Evolutionary conservation across 306 rosid genomes (phyloP).

Genomic region (Citrullus amarus): DNA sequence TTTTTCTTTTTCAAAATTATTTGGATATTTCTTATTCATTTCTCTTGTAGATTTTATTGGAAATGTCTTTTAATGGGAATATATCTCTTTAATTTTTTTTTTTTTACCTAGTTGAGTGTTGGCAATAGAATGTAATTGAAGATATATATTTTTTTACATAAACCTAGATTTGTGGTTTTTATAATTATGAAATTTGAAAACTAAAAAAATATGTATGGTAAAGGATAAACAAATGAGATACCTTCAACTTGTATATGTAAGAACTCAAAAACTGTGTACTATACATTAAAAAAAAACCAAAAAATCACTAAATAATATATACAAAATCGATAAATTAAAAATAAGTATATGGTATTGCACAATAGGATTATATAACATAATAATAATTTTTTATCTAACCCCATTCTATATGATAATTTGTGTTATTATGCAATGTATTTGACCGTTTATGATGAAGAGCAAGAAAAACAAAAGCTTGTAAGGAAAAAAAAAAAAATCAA

Average conservation of each 20-base stretch:
- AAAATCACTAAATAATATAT: background rate
- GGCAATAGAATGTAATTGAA: background rate
- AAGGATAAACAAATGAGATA: background rate
- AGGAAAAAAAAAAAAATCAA: background rate
- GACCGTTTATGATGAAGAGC: background rate
- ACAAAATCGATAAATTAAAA: background rate
- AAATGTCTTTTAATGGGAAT: background rate
- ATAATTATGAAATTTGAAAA: background rate
- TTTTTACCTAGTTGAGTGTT: too few species aligned
- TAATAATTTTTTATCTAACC: background rate
- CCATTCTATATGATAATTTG: background rate
- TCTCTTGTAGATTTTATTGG: background rate
- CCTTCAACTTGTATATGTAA: background rate
- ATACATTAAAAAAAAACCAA: background rate
- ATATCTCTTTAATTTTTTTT: too few species aligned
- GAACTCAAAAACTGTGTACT: too few species aligned
- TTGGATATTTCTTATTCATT: background rate
- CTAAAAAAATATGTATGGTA: too few species aligned
- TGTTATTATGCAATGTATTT: background rate
- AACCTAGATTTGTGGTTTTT: background rate
- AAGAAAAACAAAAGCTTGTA: background rate
- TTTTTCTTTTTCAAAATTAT: background rate
- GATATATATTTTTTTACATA: too few species aligned
- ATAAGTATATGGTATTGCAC: background rate
- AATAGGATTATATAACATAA: background rate